phyloP scores from a whole-genome alignment of 495 filamentous ascomycete species.

The Lasiosphaeria miniovina region DNA sequence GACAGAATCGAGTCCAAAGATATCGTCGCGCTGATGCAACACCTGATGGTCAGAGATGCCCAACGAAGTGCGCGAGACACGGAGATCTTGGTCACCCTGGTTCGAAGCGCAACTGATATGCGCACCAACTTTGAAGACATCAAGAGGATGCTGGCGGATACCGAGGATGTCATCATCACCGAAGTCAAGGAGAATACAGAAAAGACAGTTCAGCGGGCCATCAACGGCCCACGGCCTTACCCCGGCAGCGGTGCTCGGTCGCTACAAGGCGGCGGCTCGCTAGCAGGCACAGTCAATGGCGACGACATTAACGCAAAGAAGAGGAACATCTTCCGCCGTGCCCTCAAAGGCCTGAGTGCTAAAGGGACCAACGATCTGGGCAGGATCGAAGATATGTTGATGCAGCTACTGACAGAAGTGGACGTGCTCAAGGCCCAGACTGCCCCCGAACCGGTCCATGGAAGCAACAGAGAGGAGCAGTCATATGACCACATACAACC shows the following conservation, averaged over 20 bases:
- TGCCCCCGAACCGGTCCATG: conserved; percentile 33
- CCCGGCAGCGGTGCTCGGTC: conserved; percentile 61
- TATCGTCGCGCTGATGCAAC: conserved; percentile 96
- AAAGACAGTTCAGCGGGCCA: conserved; percentile 70
- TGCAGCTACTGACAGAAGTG: conserved; percentile 85
- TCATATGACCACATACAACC: conserved; percentile 56
- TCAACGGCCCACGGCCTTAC: conserved; percentile 84
- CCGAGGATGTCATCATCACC: conserved; percentile 78
- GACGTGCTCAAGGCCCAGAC: conserved; percentile 74
- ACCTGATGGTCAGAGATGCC: conserved; percentile 93
- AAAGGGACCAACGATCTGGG: conserved; percentile 83
- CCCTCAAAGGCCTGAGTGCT: conserved; percentile 80
- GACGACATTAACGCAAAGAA: conserved; percentile 79
- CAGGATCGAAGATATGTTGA: conserved; percentile 94
- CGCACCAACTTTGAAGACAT: conserved; percentile 95
- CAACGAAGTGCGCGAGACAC: conserved; percentile 96
- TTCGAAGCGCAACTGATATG: conserved; percentile 94
- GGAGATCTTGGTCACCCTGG: conserved; percentile 91
- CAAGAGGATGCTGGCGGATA: conserved; percentile 85
- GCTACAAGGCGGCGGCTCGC: conserved; percentile 50
- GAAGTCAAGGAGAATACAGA: conserved; percentile 84
- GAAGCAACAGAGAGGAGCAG: conserved; percentile 39
- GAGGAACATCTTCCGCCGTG: conserved; percentile 85
- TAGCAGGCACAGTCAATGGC: conserved; percentile 56
- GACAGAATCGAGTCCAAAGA: conserved; percentile 95